Evolutionary conservation across 2,329 filamentous ascomycete species (phyloP).

Genomic region (Trichoderma guizhouense): DNA sequence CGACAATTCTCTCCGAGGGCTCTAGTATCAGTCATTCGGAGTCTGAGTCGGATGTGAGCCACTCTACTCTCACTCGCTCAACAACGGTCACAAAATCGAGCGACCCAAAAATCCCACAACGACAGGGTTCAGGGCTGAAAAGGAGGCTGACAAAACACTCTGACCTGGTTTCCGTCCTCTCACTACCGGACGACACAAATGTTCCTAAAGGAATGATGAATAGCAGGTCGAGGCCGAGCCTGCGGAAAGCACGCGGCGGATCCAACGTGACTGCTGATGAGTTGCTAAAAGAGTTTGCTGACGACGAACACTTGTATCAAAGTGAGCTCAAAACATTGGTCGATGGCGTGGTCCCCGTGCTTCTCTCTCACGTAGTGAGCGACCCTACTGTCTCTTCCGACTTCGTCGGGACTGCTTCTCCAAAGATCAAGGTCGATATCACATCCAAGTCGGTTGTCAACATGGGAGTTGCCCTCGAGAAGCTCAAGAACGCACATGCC

Average conservation of each 20-base stretch:
- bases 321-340: constrained; percentile 90
- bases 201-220: constrained; percentile 62
- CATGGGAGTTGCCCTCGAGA: constrained; percentile 89
- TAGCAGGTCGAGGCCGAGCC: constrained; percentile 72
- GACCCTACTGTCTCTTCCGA: constrained; percentile 58
- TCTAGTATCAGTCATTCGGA: constrained; percentile 48
- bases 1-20: constrained; percentile 54
- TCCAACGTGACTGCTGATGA: constrained; percentile 69
- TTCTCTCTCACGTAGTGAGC: constrained; percentile 80
- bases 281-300: constrained; percentile 72
- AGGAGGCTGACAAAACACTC: constrained; percentile 85
- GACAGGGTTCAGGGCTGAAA: constrained; percentile 56
- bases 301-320: constrained; percentile 84
- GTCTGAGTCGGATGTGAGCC: constrained; percentile 43
- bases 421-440: constrained; percentile 51
- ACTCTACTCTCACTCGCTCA: constrained; percentile 53
- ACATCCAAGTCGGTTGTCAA: constrained; percentile 85
- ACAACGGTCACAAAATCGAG: constrained; percentile 43
- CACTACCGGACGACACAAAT: constrained; percentile 58
- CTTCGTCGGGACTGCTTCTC: constrained; percentile 59
- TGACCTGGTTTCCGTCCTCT: constrained; percentile 90
- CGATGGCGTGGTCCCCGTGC: constrained; percentile 89
- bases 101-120: constrained; percentile 29
- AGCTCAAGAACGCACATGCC: constrained; percentile 75
- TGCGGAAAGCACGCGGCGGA: constrained; percentile 68